A percentile compares a stretch with the other conserved stretches of the same genome.
phyloP scores from a whole-genome alignment of 225 moss, liverwort and hornwort genomes.

The Bryum argenteum region DNA sequence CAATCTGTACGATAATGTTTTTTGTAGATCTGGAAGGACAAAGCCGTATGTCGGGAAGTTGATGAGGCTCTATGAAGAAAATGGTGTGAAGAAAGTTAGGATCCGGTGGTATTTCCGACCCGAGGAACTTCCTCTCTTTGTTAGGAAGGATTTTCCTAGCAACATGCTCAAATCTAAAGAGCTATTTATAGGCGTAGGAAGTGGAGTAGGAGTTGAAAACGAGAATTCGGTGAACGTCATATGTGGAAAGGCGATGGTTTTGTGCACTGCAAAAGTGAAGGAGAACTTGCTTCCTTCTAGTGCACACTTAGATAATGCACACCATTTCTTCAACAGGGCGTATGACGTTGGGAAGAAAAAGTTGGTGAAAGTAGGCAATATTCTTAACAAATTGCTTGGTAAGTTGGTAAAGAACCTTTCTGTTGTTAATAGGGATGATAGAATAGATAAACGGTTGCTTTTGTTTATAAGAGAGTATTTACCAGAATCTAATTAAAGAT shows the following conservation, averaged over 20 bases:
- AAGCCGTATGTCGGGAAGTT: conserved; percentile 7
- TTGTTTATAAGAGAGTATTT: no score
- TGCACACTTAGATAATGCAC: accelerated
- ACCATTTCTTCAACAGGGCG: background rate
- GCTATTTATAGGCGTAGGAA: background rate
- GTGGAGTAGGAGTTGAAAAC: background rate
- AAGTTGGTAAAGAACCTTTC: background rate
- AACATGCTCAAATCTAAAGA: background rate
- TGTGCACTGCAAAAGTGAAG: background rate
- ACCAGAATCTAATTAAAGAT: no score
- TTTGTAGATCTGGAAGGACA: background rate
- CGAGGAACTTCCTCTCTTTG: accelerated
- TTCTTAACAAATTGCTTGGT: background rate
- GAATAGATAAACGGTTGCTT: no score
- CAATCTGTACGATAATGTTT: conserved; percentile 1
- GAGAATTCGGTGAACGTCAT: conserved; percentile 13
- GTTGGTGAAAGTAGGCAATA: background rate
- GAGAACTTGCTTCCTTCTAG: accelerated
- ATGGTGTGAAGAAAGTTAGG: background rate
- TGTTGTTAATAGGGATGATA: no score
- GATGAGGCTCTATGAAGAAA: conserved; percentile 19
- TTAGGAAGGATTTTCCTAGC: accelerated
- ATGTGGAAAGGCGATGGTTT: accelerated
- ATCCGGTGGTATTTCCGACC: conserved; percentile 8
- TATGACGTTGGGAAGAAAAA: background rate